Conservation (phyloP, 805 yeast species). For the Tetrapisispora pingtungensis region DNA sequence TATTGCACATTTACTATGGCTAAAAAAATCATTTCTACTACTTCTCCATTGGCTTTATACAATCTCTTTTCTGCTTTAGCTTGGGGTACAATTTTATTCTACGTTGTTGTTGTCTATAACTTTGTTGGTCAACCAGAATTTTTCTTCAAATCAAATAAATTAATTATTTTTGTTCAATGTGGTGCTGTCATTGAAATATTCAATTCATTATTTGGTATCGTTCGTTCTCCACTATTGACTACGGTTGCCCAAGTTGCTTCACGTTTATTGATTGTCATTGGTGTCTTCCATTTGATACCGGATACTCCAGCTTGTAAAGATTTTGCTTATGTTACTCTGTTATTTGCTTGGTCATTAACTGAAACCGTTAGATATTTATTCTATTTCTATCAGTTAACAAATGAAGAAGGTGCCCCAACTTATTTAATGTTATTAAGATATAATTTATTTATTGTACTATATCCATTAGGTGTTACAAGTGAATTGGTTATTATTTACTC, state of each 20-base stretch:
- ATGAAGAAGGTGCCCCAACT: slow-evolving; percentile 41
- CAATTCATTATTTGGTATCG: slow-evolving; percentile 71
- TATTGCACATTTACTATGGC: no score
- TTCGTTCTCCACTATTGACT: slow-evolving; percentile 75
- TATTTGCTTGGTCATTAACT: slow-evolving; percentile 87
- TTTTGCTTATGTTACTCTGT: slow-evolving; percentile 56
- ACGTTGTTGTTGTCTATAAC: slow-evolving; percentile 33
- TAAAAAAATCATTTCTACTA: slow-evolving; percentile 14
- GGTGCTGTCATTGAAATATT: slow-evolving; percentile 71
- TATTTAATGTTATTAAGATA: slow-evolving; percentile 69
- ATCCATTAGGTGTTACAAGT: slow-evolving; percentile 87
- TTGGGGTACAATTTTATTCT: slow-evolving; percentile 43
- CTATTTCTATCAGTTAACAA: slow-evolving; percentile 36
- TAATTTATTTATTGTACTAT: slow-evolving; percentile 69
- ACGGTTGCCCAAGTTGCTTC: slow-evolving; percentile 84
- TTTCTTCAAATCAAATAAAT: slow-evolving; percentile 46
- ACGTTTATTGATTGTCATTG: slow-evolving; percentile 71
- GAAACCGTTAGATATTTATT: slow-evolving; percentile 83
- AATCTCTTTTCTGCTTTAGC: slow-evolving; percentile 44
- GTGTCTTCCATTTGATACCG: slow-evolving; percentile 71
- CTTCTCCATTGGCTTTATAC: slow-evolving; percentile 34
- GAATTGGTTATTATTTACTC: slow-evolving; percentile 63
- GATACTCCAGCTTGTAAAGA: slow-evolving; percentile 40
- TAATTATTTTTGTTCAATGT: slow-evolving; percentile 62
- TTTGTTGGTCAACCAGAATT: slow-evolving; percentile 55